Base-by-base conservation (phyloP, 2,329 filamentous ascomycete species). In the Colletotrichum cereale region DNA sequence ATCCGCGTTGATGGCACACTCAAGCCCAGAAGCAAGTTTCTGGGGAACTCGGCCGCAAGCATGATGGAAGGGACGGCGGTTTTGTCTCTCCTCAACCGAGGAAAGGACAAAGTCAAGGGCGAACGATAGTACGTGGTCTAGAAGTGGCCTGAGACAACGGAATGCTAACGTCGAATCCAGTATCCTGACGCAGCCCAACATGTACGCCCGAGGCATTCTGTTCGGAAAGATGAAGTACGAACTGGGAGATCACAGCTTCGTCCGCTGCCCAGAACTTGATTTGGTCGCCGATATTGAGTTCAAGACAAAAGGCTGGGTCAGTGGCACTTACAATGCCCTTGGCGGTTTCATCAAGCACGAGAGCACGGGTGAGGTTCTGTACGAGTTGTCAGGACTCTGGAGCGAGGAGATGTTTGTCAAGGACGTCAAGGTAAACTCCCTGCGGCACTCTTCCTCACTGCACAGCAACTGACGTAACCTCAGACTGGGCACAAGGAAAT, bases 141-240 rank as follows among this genome's bases (percentile, higher is more conserved):
- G 64, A n/a, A 50, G 7, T 26, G 44, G 44, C 24, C 3, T n/a
- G 53, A 2, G 48, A 38, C 14, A 44, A 48, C 50, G 11, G 4
- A 14, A 57, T 63, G 57, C 75, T 78, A 44, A 78, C 68, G 18
- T n/a, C 34, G 16, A 26, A 40, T 69, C 66, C 76, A 97, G 94
- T 82, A 93, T 97, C 78, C 84, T 98, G 63, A 98, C 96, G 5
- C 96, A 99, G 79, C 96, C 96, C 24, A 99, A 99, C 84, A 99
- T 99, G 95, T 99, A 99, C 81, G 96, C 96, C 29, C 90, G 96
- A 73, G 96, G 96, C 44, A 98, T 99, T 72, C 86, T 99, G 11
- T 98, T 99, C 78, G 96, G 96, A 58, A 98, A 98, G 82, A 98
- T 99, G 96, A 98, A 98, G 82, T 99, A 98, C 82, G 96, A 99